phyloP scores from a whole-genome alignment of 306 rosid species.

The Citrullus colocynthis region DNA sequence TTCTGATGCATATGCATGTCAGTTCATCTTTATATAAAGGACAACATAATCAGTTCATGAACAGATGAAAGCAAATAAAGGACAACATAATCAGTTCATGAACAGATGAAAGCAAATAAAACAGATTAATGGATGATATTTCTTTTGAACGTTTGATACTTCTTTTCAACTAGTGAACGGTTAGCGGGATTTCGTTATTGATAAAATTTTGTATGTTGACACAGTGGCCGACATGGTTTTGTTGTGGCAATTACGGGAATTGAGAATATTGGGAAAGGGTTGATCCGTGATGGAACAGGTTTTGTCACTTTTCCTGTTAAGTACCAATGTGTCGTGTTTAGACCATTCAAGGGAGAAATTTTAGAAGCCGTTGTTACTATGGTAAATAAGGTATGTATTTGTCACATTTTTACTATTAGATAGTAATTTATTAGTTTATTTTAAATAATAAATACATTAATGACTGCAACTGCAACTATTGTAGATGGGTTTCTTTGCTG shows the following conservation, averaged over 20 bases:
- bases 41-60: neutral
- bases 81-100: neutral
- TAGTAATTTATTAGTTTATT: neutral
- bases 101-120: neutral
- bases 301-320: slow-evolving; percentile 89
- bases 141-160: neutral
- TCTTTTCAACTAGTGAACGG: neutral
- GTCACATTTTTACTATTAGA: neutral
- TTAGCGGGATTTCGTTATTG: neutral
- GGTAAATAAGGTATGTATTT: slow-evolving; percentile 72
- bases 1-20: neutral
- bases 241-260: slow-evolving; percentile 94
- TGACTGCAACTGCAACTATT: slow-evolving; percentile 11
- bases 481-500: slow-evolving; percentile 96
- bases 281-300: slow-evolving; percentile 93
- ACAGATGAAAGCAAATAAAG: neutral
- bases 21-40: too few species aligned
- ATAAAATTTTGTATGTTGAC: neutral
- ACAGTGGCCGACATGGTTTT: slow-evolving; percentile 92
- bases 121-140: neutral
- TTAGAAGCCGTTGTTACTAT: slow-evolving; percentile 90
- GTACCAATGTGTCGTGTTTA: slow-evolving; percentile 92
- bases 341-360: slow-evolving; percentile 95
- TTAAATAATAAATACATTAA: neutral
- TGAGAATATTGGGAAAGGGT: slow-evolving; percentile 71